Conservation (phyloP, 805 yeast genomes). For the Yarrowia hollandica region DNA sequence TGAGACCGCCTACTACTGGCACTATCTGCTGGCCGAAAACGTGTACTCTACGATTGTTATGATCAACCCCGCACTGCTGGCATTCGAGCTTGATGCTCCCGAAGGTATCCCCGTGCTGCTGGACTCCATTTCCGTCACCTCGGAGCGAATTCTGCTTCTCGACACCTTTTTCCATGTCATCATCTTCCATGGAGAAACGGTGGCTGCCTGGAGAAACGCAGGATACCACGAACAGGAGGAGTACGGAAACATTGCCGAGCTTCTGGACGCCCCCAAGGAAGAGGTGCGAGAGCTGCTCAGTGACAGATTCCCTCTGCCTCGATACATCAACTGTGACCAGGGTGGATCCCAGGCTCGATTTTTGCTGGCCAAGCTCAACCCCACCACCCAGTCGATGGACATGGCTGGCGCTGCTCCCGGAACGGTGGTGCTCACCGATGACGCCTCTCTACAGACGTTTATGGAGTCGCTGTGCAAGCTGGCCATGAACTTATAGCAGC, state of each 20-base stretch:
- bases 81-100: conserved; percentile 70
- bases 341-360: conserved; percentile 99
- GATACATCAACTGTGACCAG: conserved; percentile 95
- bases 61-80: conserved; percentile 95
- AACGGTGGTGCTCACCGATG: conserved; percentile 21
- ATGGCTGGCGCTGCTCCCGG: conserved; percentile 26
- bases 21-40: conserved; percentile 86
- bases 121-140: conserved; percentile 89
- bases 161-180: conserved; percentile 97
- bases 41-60: conserved; percentile 88
- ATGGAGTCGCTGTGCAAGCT: conserved; percentile 21
- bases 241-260: conserved; percentile 80
- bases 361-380: conserved; percentile 90
- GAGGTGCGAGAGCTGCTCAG: conserved; percentile 91
- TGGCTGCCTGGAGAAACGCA: conserved; percentile 94
- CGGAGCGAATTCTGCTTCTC: conserved; percentile 79
- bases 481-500: conserved; percentile 9
- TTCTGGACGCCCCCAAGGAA: conserved; percentile 82
- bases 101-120: conserved; percentile 89
- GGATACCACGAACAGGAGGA: conserved; percentile 92
- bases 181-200: conserved; percentile 91
- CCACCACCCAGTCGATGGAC: conserved; percentile 54
- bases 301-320: conserved; percentile 95
- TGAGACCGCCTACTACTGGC: conserved; percentile 96
- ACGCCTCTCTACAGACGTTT: conserved; percentile 20